These are phyloP conservation scores for Microbotryum saponariae DNA, from an alignment of 1,284 basidiomycete species.

Conservation along the genomic window DNA sequence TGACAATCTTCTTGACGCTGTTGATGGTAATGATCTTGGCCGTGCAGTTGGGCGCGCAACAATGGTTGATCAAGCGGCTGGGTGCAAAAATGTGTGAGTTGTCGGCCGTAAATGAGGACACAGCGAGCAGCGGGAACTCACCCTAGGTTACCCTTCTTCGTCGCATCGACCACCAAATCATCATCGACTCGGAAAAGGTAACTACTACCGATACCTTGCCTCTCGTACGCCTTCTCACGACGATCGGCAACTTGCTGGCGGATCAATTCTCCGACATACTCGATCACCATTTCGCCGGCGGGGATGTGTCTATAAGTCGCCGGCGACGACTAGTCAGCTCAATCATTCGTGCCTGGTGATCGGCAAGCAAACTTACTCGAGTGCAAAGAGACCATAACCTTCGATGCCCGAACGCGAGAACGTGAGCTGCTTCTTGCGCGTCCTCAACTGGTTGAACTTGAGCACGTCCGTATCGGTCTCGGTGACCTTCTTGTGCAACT, in stretches of 20 bases:
- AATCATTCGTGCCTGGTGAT: background rate
- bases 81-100: background rate
- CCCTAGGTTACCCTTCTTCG: slow-evolving; percentile 97
- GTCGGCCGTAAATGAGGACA: background rate
- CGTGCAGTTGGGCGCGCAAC: slow-evolving; percentile 93
- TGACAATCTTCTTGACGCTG: slow-evolving; percentile 97
- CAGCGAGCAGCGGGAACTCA: slow-evolving; percentile 45
- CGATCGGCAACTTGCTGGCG: slow-evolving; percentile 93
- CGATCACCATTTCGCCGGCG: slow-evolving; percentile 96
- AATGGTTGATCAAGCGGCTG: slow-evolving; percentile 92
- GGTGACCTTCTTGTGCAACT: slow-evolving; percentile 69
- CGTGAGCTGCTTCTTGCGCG: slow-evolving; percentile 93
- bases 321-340: background rate
- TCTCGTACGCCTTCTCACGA: slow-evolving; percentile 91
- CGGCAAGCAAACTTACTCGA: slow-evolving; percentile 51
- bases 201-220: slow-evolving; percentile 88
- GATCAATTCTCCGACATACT: slow-evolving; percentile 97
- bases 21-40: slow-evolving; percentile 98
- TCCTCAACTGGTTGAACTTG: slow-evolving; percentile 98
- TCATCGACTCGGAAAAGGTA: slow-evolving; percentile 65
- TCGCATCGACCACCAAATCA: slow-evolving; percentile 72
- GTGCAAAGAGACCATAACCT: slow-evolving; percentile 93
- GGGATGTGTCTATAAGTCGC: slow-evolving; percentile 56
- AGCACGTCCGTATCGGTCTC: slow-evolving; percentile 52
- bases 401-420: slow-evolving; percentile 96